Evolutionary conservation across 257 asterid genomes (phyloP).

Genomic region (Fraxinus cuspidata): DNA sequence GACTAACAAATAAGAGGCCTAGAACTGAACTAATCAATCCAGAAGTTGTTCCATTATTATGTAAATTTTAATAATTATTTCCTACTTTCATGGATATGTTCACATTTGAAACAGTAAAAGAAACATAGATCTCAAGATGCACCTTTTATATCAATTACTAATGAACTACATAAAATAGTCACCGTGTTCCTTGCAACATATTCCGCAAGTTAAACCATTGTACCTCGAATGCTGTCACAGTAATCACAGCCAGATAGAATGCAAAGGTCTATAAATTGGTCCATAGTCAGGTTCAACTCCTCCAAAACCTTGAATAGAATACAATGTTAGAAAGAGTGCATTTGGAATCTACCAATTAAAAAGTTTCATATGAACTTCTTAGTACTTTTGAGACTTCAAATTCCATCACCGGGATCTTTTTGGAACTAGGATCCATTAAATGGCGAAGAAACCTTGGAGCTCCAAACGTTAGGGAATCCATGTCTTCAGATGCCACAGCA

Average conservation of each 20-base stretch:
- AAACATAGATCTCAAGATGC: background rate
- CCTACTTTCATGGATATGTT: background rate
- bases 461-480: constrained; percentile 98
- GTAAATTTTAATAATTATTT: background rate
- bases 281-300: constrained; percentile 88
- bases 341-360: constrained; percentile 17
- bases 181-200: background rate
- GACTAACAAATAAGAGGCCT: constrained; percentile 2
- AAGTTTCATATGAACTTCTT: constrained; percentile 10
- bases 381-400: constrained; percentile 89
- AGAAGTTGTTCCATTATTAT: background rate
- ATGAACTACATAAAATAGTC: background rate
- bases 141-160: background rate
- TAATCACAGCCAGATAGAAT: constrained; percentile 97
- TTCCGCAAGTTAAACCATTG: background rate
- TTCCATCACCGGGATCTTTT: constrained; percentile 99
- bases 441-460: constrained; percentile 94
- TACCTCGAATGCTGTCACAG: constrained; percentile 96
- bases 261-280: constrained; percentile 96
- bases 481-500: constrained; percentile 98
- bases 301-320: constrained; percentile 66
- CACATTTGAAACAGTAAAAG: constrained; percentile 9
- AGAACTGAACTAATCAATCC: constrained; percentile 1
- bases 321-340: constrained; percentile 22
- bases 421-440: constrained; percentile 97